A percentile compares a stretch with the other conserved stretches of the same genome.
These are phyloP conservation scores for Amaranthus palmeri DNA, from an alignment of 148 eudicot species.

Conservation along the genomic window DNA sequence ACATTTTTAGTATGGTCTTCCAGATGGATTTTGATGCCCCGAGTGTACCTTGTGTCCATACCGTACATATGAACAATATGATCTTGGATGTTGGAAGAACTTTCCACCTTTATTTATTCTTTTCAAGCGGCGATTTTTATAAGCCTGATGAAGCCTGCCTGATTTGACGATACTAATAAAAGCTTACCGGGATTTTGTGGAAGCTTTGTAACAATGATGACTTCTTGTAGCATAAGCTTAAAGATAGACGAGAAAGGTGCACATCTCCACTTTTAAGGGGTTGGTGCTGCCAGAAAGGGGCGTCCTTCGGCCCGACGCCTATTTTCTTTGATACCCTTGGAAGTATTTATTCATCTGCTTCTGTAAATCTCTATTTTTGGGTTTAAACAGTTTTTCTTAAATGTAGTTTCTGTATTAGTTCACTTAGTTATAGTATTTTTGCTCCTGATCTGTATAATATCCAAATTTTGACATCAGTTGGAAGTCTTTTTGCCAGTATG, in stretches of 20 bases:
- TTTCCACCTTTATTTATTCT: neutral
- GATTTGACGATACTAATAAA: conserved; percentile 4
- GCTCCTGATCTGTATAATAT: conserved; percentile 7
- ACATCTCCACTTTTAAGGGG: conserved; percentile 34
- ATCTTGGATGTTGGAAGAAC: neutral
- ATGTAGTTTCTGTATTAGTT: neutral
- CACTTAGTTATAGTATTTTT: neutral
- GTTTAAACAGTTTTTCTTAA: neutral
- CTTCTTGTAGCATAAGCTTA: conserved; percentile 21
- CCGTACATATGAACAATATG: neutral
- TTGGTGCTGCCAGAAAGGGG: conserved; percentile 13
- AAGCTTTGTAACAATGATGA: conserved; percentile 20
- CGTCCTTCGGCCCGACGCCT: neutral
- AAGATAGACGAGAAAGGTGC: conserved; percentile 13
- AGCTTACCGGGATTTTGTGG: conserved; percentile 6
- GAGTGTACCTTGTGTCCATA: neutral
- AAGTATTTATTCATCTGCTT: conserved; percentile 17
- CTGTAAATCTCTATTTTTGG: conserved; percentile 28
- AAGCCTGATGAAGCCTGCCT: conserved; percentile 12
- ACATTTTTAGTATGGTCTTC: neutral
- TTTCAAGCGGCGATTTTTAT: neutral
- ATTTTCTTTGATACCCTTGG: neutral
- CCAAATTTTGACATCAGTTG: conserved; percentile 17
- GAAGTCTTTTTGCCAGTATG: neutral
- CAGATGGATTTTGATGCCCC: conserved; percentile 15